Evolutionary conservation across 192 early-diverging fungal species (phyloP), one percentile per base, ranked within the genome.

Genomic region (Borealophlyctis nickersoniae): DNA sequence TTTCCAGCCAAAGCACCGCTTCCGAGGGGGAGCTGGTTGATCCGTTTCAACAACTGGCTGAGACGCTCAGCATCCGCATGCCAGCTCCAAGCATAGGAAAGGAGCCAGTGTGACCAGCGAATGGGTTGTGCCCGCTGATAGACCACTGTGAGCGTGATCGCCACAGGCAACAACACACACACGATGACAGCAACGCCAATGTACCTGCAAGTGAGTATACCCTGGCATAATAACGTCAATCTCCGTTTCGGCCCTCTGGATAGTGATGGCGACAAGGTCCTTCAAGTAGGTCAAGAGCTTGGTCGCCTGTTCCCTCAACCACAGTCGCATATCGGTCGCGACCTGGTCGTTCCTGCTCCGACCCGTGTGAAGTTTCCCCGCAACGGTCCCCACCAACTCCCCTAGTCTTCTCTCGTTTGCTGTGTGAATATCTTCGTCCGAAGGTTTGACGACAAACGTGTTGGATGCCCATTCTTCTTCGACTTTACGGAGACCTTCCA

Each of bases 381-480:
- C 92, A 16, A 96, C 89, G 23, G 85, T 61, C 1, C 96, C 96
- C 52, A 99, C 83, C 19, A 97, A 59, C 76, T 99, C 96, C 29
- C 89, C 89, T 32, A 99, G 78, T 31, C 96, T 82, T 45, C 96
- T 87, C 70, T 99, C 96, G 68, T 99, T 99, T 62, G 96, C 96
- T 0, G 95, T 99, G 75, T 99, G 96, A 72, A 99, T 99, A 77
- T 99, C 96, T 72, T 99, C 96, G 75, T 99, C 96, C 4, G 86
- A 86, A 2, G 84, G 73, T 57, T 80, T 64, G 31, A 92, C 77
- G 34, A 65, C 79, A 77, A 99, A 97, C 2, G 64, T 75, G 51
- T 82, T 85, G 27, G 66, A 39, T 14, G 82, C 78, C 96, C 96
- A 99, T 70, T 99, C 96, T 23, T 70, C 62, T 30, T 77, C 82